A percentile compares a stretch with the other conserved stretches of the same genome.
phyloP scores from a whole-genome alignment of 805 yeast species.

The Saturnispora sekii region DNA sequence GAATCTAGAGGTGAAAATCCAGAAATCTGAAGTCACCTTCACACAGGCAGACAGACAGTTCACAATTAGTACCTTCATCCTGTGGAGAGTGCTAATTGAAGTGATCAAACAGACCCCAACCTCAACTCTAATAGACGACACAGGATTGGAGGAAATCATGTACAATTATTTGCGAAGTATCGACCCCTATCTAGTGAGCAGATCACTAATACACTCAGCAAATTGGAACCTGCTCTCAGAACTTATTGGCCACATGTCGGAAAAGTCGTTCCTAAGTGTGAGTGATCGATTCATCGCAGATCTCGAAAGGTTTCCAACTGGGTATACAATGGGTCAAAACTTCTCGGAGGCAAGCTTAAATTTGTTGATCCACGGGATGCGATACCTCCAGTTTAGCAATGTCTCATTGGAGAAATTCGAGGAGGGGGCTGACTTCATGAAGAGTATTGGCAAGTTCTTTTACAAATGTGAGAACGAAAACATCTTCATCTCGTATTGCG shows the following conservation, averaged over 20 bases:
- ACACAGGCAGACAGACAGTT: slow-evolving; percentile 82
- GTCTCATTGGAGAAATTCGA: slow-evolving; percentile 87
- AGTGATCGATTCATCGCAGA: slow-evolving; percentile 92
- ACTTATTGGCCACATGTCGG: slow-evolving; percentile 84
- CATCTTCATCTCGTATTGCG: slow-evolving; percentile 71
- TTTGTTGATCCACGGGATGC: slow-evolving; percentile 83
- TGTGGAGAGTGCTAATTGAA: slow-evolving; percentile 87
- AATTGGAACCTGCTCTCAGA: slow-evolving; percentile 92
- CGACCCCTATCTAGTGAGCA: slow-evolving; percentile 61
- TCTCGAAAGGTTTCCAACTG: slow-evolving; percentile 66
- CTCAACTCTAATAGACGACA: slow-evolving; percentile 64
- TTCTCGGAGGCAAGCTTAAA: slow-evolving; percentile 45
- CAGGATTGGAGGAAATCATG: slow-evolving; percentile 85
- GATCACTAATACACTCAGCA: slow-evolving; percentile 71
- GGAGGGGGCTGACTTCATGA: slow-evolving; percentile 85
- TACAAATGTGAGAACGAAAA: slow-evolving; percentile 52
- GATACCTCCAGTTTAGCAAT: slow-evolving; percentile 65
- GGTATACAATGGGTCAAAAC: slow-evolving; percentile 27
- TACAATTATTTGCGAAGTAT: slow-evolving; percentile 82
- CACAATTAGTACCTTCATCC: slow-evolving; percentile 73
- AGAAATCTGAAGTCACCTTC: slow-evolving; percentile 51
- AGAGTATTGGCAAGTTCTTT: slow-evolving; percentile 79
- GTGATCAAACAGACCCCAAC: slow-evolving; percentile 80
- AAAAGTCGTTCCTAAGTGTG: slow-evolving; percentile 71
- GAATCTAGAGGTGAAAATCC: slow-evolving; percentile 21